phyloP scores from a whole-genome alignment of 2,329 filamentous ascomycete genomes.

The Exutisphaerella laricina region DNA sequence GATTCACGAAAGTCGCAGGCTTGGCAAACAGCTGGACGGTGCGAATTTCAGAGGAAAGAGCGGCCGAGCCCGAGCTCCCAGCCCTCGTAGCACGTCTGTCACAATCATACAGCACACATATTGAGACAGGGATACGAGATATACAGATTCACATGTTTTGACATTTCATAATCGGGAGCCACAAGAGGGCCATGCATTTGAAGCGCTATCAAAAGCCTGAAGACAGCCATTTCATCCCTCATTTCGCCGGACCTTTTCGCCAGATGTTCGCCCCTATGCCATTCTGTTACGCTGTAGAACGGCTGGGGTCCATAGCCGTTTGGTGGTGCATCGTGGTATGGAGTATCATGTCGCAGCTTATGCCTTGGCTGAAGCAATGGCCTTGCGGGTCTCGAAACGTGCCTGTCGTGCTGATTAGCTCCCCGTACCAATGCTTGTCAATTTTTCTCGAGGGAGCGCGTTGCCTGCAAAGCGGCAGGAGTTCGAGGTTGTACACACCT shows the following conservation, averaged over 20 bases:
- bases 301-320: conserved; percentile 12
- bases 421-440: too few relatives aligned
- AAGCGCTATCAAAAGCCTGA: conserved; percentile 25
- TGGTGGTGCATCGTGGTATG: conserved; percentile 17
- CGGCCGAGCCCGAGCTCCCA: too few relatives aligned
- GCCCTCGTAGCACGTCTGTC: too few relatives aligned
- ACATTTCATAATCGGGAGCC: conserved; percentile 2
- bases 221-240: conserved; percentile 22
- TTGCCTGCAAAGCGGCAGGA: too few relatives aligned
- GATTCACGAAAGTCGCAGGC: neutral
- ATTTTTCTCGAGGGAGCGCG: too few relatives aligned
- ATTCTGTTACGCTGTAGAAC: conserved; percentile 14
- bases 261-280: conserved; percentile 10
- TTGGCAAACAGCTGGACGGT: neutral
- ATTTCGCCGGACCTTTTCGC: conserved; percentile 20
- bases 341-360: conserved; percentile 20
- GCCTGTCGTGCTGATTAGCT: conserved; percentile 41
- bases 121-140: neutral
- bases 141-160: conserved; percentile 3
- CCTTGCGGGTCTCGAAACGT: conserved; percentile 96
- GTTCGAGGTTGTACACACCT: conserved; percentile 65
- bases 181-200: conserved; percentile 20
- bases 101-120: neutral
- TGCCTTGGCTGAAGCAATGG: conserved; percentile 82
- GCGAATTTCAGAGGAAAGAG: too few relatives aligned